Evolutionary conservation across 2,329 filamentous ascomycete genomes (phyloP).

Genomic region (Chrysoporthe austroafricana): DNA sequence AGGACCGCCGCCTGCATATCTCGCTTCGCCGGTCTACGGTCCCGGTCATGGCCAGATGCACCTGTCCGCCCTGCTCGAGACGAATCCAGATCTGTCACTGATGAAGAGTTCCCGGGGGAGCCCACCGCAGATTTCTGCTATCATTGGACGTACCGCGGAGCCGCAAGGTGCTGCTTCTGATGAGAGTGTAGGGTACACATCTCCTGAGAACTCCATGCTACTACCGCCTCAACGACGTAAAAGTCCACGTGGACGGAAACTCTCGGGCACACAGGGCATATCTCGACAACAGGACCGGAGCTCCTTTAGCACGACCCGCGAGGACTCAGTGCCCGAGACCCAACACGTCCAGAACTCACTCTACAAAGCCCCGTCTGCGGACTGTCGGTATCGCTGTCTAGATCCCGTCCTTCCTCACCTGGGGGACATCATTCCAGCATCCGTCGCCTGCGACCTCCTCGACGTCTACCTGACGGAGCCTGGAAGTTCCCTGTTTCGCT

Average conservation of each 20-base stretch:
- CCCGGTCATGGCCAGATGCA: constrained; percentile 26
- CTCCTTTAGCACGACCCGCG: constrained; percentile 33
- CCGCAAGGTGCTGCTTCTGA: constrained; percentile 31
- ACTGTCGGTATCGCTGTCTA: constrained; percentile 47
- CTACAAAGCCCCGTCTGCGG: constrained; percentile 34
- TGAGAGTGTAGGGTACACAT: constrained; percentile 37
- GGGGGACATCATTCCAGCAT: constrained; percentile 43
- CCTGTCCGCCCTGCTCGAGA: constrained; percentile 30
- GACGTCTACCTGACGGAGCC: constrained; percentile 53
- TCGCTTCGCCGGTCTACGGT: constrained; percentile 23
- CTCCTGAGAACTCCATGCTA: constrained; percentile 31
- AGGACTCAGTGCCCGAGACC: constrained; percentile 29
- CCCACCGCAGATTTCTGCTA: constrained; percentile 19
- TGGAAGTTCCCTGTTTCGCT: constrained; percentile 47
- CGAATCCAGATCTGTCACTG: constrained; percentile 20
- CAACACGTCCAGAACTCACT: constrained; percentile 31
- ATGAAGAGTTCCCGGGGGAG: constrained; percentile 18
- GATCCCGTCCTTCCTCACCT: constrained; percentile 46
- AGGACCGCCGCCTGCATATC: constrained; percentile 13
- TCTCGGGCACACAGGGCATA: constrained; percentile 17
- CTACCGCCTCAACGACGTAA: constrained; percentile 7
- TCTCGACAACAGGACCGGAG: constrained; percentile 11
- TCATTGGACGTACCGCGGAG: constrained; percentile 9
- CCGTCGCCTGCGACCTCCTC: constrained; percentile 50
- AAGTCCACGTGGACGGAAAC: constrained; percentile 6